A percentile compares a stretch with the other conserved stretches of the same genome.
Evolutionary conservation across 129 eudicot species (phyloP).

Genomic region (Mikania micrantha): DNA sequence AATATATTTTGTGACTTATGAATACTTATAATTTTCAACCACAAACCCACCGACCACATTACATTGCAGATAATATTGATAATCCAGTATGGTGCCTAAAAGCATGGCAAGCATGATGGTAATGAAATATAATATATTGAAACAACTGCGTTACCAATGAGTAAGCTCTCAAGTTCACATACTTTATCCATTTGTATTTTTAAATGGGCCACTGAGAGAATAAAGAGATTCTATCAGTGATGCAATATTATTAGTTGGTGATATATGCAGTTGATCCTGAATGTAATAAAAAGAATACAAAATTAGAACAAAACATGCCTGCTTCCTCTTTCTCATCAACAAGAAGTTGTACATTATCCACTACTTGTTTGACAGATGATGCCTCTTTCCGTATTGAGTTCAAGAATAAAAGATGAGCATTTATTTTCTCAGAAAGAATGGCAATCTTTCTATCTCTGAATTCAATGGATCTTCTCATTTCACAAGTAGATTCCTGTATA

Average conservation of each 20-base stretch:
- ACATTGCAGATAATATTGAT: background rate
- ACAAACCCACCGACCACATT: background rate
- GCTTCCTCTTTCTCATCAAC: slow-evolving; percentile 48
- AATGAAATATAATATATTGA: background rate
- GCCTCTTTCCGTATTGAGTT: slow-evolving; percentile 49
- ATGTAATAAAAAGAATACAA: background rate
- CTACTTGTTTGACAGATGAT: slow-evolving; percentile 35
- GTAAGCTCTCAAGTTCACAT: slow-evolving; percentile 36
- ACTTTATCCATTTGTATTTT: slow-evolving; percentile 46
- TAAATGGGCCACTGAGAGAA: slow-evolving; percentile 38
- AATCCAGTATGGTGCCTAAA: background rate
- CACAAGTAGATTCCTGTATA: slow-evolving; percentile 54
- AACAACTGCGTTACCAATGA: slow-evolving; percentile 39
- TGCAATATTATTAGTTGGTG: background rate
- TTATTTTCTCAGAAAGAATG: slow-evolving; percentile 49
- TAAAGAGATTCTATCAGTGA: background rate
- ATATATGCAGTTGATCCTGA: slow-evolving; percentile 16
- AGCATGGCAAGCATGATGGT: background rate
- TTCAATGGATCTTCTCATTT: slow-evolving; percentile 53
- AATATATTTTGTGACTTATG: background rate
- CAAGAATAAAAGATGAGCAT: slow-evolving; percentile 28
- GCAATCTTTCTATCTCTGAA: slow-evolving; percentile 44
- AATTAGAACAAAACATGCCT: slow-evolving; percentile 41
- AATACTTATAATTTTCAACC: slow-evolving; percentile 1
- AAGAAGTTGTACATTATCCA: slow-evolving; percentile 38